phyloP scores from a whole-genome alignment of 352 stramenopile species.

The Ophiocytium majus region DNA sequence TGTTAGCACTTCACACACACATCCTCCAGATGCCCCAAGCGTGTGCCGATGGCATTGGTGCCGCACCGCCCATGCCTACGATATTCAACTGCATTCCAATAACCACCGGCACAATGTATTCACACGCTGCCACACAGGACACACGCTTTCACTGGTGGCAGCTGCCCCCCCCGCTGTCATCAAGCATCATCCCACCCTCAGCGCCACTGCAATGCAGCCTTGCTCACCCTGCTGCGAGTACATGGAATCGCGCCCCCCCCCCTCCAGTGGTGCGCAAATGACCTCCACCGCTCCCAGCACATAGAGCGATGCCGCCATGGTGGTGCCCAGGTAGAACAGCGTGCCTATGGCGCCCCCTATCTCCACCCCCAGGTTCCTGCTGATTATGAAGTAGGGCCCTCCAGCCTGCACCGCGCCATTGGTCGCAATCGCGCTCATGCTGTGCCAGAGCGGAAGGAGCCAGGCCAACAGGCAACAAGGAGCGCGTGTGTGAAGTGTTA shows the following conservation, averaged over 20 bases:
- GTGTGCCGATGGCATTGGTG: too few species aligned
- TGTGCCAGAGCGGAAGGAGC: too few species aligned
- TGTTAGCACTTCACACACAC: too few species aligned
- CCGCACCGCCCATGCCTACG: too few species aligned
- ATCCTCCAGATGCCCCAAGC: too few species aligned
- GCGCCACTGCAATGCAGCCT: background rate
- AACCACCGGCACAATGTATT: too few species aligned
- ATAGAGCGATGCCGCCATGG: conserved; percentile 64
- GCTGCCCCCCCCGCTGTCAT: too few species aligned
- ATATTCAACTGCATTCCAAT: too few species aligned
- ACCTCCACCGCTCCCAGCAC: conserved; percentile 66
- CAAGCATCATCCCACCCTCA: background rate
- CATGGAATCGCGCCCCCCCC: background rate
- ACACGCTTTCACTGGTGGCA: too few species aligned
- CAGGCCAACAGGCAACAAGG: too few species aligned
- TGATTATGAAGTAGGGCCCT: conserved; percentile 70
- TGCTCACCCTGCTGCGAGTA: conserved; percentile 8
- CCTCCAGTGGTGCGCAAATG: conserved; percentile 34
- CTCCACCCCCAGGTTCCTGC: conserved; percentile 65
- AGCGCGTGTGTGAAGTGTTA: too few species aligned
- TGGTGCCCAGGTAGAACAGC: conserved; percentile 80
- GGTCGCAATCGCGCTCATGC: conserved; percentile 72
- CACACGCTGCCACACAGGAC: too few species aligned
- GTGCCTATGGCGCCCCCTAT: conserved; percentile 79
- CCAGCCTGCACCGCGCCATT: conserved; percentile 65